Conservation (phyloP, 495 filamentous ascomycete species). For the Lophiostoma macrostomum region DNA sequence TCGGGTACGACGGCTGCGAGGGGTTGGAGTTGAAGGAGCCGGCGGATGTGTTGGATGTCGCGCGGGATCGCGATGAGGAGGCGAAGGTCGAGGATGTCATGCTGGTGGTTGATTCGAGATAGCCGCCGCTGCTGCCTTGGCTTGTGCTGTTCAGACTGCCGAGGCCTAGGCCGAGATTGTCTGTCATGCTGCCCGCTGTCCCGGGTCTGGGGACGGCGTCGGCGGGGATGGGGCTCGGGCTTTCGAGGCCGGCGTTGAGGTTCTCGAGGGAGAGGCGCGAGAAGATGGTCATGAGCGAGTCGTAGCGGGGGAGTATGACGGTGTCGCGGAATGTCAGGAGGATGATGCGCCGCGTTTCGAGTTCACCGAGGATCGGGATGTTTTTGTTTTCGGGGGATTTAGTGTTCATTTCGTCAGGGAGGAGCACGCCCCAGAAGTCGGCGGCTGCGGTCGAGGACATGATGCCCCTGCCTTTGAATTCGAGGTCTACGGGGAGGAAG, state of each 20-base stretch:
- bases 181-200: conserved; percentile 13
- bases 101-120: conserved; percentile 56
- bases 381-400: conserved; percentile 31
- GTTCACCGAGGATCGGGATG: conserved; percentile 50
- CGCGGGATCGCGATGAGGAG: conserved; percentile 46
- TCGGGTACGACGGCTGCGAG: no score
- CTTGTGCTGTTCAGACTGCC: conserved; percentile 12
- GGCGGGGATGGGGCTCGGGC: conserved; percentile 32
- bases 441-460: conserved; percentile 71
- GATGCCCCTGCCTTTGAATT: conserved; percentile 84
- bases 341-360: conserved; percentile 86
- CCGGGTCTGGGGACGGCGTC: conserved; percentile 54
- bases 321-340: conserved; percentile 87
- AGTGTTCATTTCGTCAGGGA: conserved; percentile 42
- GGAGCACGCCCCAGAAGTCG: conserved; percentile 76
- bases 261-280: conserved; percentile 82
- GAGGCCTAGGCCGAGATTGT: not conserved
- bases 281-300: conserved; percentile 83
- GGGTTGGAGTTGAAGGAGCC: conserved; percentile 52
- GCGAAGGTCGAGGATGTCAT: conserved; percentile 38
- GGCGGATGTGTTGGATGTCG: conserved; percentile 83
- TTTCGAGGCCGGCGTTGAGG: conserved; percentile 57
- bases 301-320: conserved; percentile 80
- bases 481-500: conserved; percentile 88
- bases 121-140: conserved; percentile 23